These are phyloP conservation scores for Backusella sp. DNA, from an alignment of 192 early-diverging fungal genomes.

Conservation along the genomic window DNA sequence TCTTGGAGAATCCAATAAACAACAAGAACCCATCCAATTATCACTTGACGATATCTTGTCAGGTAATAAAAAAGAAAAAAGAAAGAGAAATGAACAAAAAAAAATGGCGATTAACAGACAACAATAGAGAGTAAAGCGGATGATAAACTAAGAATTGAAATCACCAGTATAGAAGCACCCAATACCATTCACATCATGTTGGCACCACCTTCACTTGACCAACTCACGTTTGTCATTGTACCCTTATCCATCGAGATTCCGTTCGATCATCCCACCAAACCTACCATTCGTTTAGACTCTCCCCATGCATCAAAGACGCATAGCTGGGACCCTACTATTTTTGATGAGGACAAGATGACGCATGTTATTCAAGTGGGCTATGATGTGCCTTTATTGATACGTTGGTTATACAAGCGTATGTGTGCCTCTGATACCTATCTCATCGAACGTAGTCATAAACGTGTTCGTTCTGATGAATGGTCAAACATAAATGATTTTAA, in stretches of 20 bases:
- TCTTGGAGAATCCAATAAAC: not conserved
- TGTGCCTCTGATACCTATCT: not conserved
- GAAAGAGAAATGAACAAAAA: not conserved
- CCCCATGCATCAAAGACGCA: not conserved
- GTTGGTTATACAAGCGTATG: slow-evolving; percentile 24
- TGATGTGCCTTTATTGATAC: slow-evolving; percentile 13
- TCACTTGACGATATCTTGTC: slow-evolving; percentile 27
- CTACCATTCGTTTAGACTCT: slow-evolving; percentile 17
- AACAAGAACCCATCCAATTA: not conserved
- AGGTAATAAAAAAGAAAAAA: slow-evolving; percentile 4
- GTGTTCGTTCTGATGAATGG: not conserved
- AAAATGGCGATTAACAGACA: not conserved
- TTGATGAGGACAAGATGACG: slow-evolving; percentile 31
- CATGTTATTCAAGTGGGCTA: slow-evolving; percentile 14
- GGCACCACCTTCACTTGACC: slow-evolving; percentile 7
- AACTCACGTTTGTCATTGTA: slow-evolving; percentile 13
- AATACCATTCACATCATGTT: slow-evolving; percentile 22
- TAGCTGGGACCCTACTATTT: slow-evolving; percentile 21
- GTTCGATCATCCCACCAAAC: slow-evolving; percentile 8
- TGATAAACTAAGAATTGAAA: slow-evolving; percentile 17
- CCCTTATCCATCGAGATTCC: slow-evolving; percentile 23
- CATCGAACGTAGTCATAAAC: not conserved
- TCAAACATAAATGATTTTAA: slow-evolving; percentile 1
- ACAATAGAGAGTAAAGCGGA: slow-evolving; percentile 15
- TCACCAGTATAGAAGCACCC: slow-evolving; percentile 21